Evolutionary conservation across 2,329 filamentous ascomycete species (phyloP).

Genomic region (Triangularia setosa): DNA sequence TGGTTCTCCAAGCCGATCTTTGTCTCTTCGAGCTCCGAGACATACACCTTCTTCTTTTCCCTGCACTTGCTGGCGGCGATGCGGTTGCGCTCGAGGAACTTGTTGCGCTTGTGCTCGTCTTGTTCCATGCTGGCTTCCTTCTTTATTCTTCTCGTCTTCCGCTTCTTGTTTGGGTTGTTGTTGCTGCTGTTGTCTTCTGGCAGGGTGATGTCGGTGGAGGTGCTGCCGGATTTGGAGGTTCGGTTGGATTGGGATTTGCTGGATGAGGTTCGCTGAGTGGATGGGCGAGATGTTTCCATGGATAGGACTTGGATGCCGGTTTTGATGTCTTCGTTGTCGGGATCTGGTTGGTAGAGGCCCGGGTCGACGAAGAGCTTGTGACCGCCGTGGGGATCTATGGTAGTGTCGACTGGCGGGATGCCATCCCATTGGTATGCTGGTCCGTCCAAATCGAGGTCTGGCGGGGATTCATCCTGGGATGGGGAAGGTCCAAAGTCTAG

Average conservation of each 20-base stretch:
- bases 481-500: slow-evolving; percentile 9
- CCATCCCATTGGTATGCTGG: slow-evolving; percentile 13
- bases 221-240: slow-evolving; percentile 20
- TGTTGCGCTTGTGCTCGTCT: slow-evolving; percentile 46
- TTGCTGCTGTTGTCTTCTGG: slow-evolving; percentile 14
- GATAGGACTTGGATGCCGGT: slow-evolving; percentile 16
- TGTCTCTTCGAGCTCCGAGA: slow-evolving; percentile 46
- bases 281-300: slow-evolving; percentile 13
- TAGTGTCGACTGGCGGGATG: slow-evolving; percentile 16
- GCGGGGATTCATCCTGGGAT: slow-evolving; percentile 1
- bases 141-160: slow-evolving; percentile 25
- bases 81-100: slow-evolving; percentile 66
- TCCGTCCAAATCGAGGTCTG: slow-evolving; percentile 3
- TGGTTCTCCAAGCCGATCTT: slow-evolving; percentile 42
- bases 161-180: slow-evolving; percentile 27
- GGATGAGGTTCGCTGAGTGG: slow-evolving; percentile 22
- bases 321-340: slow-evolving; percentile 17
- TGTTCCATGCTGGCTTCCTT: slow-evolving; percentile 21
- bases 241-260: slow-evolving; percentile 21
- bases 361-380: slow-evolving; percentile 23
- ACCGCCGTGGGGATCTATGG: slow-evolving; percentile 11
- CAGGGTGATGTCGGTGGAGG: slow-evolving; percentile 21
- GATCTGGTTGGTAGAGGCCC: slow-evolving; percentile 16
- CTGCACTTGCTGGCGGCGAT: slow-evolving; percentile 71
- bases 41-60: slow-evolving; percentile 59